Base-by-base conservation (phyloP, 2,329 filamentous ascomycete species). In the Hymenoscyphus occultus region DNA sequence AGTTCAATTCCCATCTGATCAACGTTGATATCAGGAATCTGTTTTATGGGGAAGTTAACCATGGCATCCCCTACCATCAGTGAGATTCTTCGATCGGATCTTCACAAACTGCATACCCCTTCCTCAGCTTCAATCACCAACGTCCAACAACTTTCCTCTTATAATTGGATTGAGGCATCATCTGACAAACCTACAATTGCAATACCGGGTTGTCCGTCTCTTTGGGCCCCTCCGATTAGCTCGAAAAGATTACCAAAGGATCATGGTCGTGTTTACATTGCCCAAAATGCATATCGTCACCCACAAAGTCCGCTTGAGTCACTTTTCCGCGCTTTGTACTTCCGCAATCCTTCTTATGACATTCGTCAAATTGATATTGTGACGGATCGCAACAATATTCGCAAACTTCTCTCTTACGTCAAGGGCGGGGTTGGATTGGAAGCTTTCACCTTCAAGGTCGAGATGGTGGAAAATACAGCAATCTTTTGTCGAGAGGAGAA, bases 341-440 rank as follows among this genome's bases (percentile, higher is more conserved):
- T 74, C 35, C 69, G 70, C 6, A 57, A 80, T 28, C 79, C 80
- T 12, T 71, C 72, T 0, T 69, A 72, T 70, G 66, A 69, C 35
- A 64, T 68, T 63, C 61, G 42, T 31, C 64, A 62, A 40, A 65
- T 62, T 58, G 78, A 82, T 67, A 64, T 83, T 12, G 74, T 83
- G 22, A 80, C 77, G 2, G 81, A 83, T 67, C 73, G 80, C 39
- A 82, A 81, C 71, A 82, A 80, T 60, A 76, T 83, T 60, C 79
- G 80, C 39, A 83, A 83, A 70, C 78, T 83, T 22, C 74, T 83
- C 1, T 74, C 74, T 1, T 82, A 83, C 65, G 66, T 82, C 59
- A 72, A 78, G 2, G 63, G 56, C 31, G 72, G 64, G 51, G 66
- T 74, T 39, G 65, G 68, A 16, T 68, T 72, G 12, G 73, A 79